Evolutionary conservation across 2,329 filamentous ascomycete species (phyloP), one percentile per base, ranked within the genome.

Genomic region (Colletotrichum caudatum): DNA sequence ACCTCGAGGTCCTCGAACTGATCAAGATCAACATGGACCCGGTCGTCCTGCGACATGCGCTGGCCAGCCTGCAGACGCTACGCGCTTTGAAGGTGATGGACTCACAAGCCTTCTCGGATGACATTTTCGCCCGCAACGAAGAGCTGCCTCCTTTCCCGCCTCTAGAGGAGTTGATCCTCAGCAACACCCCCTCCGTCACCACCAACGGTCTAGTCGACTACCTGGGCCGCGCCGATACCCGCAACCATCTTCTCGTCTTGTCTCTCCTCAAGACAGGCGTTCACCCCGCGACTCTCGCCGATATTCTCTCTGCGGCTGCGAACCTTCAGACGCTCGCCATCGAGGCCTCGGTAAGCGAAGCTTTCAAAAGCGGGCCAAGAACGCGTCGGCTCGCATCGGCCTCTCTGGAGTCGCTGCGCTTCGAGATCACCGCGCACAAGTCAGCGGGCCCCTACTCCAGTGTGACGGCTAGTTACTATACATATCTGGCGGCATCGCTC

Each of bases 401-500:
- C 65, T 91, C 91, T 20, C 87, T 98, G 26, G 84, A 86, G 75
- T 92, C 89, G 3, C 84, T 98, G 18, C 92, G 95, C 76, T 98
- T 91, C 78, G 95, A 98, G 81, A 93, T 98, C 78, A 92, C 89
- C 14, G 87, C 90, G 3, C 84, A 84, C 12, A 82, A 88, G 0
- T 80, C 84, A 5, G 83, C 88, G 0, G 88, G 90, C 29, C 86
- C 90, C 14, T 92, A 89, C 72, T 82, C 85, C 11, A 85, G 81
- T 72, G 83, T 87, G 33, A 87, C 87, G 0, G 81, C 84, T 12
- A 87, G 87, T 23, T 97, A 97, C 83, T 97, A 98, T 81, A 89
- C 90, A 72, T 97, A 97, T 81, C 89, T 98, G 26, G 91, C 94
- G 35, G 89, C 89, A n/a, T 97, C 94, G 0, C 88, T 98, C 41